These are phyloP conservation scores for Rhinocladiella mackenziei DNA, from an alignment of 2,329 filamentous ascomycete species.

Conservation along the genomic window DNA sequence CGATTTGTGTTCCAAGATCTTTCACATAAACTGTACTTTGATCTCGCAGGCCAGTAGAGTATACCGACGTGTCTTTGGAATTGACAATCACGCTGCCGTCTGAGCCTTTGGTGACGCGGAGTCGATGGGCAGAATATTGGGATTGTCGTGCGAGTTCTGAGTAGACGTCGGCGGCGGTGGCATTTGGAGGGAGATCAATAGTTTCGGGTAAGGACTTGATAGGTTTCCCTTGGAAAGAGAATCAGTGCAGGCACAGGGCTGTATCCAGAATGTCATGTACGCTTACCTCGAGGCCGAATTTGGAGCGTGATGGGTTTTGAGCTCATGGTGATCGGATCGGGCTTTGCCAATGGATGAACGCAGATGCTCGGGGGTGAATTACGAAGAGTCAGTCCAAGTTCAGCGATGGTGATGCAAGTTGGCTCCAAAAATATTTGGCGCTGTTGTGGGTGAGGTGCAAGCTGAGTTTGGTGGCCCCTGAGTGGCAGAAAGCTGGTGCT, in stretches of 20 bases:
- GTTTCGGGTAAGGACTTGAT: conserved; percentile 58
- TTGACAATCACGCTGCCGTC: conserved; percentile 59
- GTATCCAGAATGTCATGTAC: background rate
- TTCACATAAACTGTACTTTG: conserved; percentile 74
- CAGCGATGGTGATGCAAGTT: too few relatives aligned
- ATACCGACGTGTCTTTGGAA: conserved; percentile 49
- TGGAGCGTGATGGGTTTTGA: conserved; percentile 38
- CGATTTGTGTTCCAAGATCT: conserved; percentile 85
- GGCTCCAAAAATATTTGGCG: too few relatives aligned
- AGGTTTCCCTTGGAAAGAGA: conserved; percentile 51
- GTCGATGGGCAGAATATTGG: conserved; percentile 54
- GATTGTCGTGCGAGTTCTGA: conserved; percentile 52
- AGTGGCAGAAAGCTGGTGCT: too few relatives aligned
- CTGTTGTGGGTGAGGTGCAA: too few relatives aligned
- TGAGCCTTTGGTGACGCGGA: conserved; percentile 62
- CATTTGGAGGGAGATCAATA: conserved; percentile 50
- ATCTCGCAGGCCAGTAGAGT: conserved; percentile 55
- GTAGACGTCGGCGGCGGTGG: conserved; percentile 55
- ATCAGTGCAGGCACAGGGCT: conserved; percentile 8
- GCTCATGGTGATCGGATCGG: too few relatives aligned
- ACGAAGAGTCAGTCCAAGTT: too few relatives aligned
- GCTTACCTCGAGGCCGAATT: conserved; percentile 43
- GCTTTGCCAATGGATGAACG: too few relatives aligned
- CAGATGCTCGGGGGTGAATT: too few relatives aligned
- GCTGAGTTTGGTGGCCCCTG: too few relatives aligned